Evolutionary conservation across 192 early-diverging fungal genomes (phyloP).

Genomic region (Podila clonocystis): DNA sequence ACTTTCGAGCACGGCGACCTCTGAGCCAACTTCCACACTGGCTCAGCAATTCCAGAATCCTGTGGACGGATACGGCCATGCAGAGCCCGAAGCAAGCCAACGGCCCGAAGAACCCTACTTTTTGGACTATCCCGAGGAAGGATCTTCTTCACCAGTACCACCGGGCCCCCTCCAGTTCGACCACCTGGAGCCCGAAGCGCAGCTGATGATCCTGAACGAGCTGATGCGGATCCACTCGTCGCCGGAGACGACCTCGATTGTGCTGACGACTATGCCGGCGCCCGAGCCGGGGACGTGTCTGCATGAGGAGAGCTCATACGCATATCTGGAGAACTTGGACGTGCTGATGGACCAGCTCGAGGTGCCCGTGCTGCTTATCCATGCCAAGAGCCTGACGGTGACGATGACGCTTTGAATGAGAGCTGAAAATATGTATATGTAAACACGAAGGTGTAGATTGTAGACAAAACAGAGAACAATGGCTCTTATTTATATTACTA

Average conservation of each 20-base stretch:
- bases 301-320: constrained; percentile 47
- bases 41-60: too few relatives aligned
- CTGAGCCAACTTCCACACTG: too few relatives aligned
- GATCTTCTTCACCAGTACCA: background rate
- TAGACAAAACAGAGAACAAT: too few relatives aligned
- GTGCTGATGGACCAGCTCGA: constrained; percentile 52
- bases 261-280: constrained; percentile 68
- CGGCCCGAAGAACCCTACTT: too few relatives aligned
- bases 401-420: constrained; percentile 62
- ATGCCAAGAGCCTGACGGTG: constrained; percentile 71
- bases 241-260: constrained; percentile 57
- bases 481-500: too few relatives aligned
- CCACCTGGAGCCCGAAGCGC: constrained; percentile 57
- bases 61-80: too few relatives aligned
- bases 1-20: too few relatives aligned
- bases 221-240: constrained; percentile 65
- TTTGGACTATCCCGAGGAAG: too few relatives aligned
- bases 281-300: constrained; percentile 62
- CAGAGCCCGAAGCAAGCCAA: too few relatives aligned
- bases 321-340: constrained; percentile 63
- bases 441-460: too few relatives aligned
- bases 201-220: constrained; percentile 70
- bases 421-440: too few relatives aligned
- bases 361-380: constrained; percentile 69
- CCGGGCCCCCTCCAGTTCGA: constrained; percentile 59